phyloP scores from a whole-genome alignment of 2,329 filamentous ascomycete genomes.

The Stachybotrys chartarum region DNA sequence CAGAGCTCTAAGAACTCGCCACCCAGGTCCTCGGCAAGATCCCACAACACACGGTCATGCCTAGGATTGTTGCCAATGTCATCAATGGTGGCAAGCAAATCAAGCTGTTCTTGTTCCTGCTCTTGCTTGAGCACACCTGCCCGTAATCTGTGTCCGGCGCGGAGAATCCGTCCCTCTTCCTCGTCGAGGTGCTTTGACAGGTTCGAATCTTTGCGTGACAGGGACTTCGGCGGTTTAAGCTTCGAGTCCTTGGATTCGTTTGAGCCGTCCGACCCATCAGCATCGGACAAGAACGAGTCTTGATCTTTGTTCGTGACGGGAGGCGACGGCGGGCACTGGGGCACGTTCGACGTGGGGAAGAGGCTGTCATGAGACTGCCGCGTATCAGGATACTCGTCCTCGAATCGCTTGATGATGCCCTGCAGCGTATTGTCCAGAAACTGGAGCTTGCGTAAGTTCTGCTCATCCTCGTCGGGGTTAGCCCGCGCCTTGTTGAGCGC shows the following conservation, averaged over 20 bases:
- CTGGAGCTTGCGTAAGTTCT: constrained; percentile 72
- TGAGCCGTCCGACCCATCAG: constrained; percentile 35
- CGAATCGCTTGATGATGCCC: constrained; percentile 90
- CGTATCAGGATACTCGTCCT: constrained; percentile 92
- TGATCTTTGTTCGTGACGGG: background rate
- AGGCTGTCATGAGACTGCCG: constrained; percentile 30
- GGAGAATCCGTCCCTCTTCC: constrained; percentile 50
- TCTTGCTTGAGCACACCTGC: constrained; percentile 44
- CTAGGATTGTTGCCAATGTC: constrained; percentile 44
- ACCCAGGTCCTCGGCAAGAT: constrained; percentile 55
- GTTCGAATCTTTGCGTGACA: constrained; percentile 46
- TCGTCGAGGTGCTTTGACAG: constrained; percentile 47
- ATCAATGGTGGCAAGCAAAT: constrained; percentile 40
- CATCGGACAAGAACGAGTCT: background rate
- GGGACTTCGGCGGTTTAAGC: constrained; percentile 29
- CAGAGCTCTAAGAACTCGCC: constrained; percentile 52
- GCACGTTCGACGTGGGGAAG: background rate
- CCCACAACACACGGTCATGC: constrained; percentile 46
- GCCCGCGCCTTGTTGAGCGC: constrained; percentile 70
- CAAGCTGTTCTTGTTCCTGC: constrained; percentile 27
- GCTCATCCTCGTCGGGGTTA: constrained; percentile 56
- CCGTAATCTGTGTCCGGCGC: constrained; percentile 50
- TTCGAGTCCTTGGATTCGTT: constrained; percentile 42
- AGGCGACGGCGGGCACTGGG: constrained; percentile 6
- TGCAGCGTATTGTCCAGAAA: constrained; percentile 86